Base-by-base conservation (phyloP, 2,329 filamentous ascomycete genomes). In the Chaetomiaceae sp. region DNA sequence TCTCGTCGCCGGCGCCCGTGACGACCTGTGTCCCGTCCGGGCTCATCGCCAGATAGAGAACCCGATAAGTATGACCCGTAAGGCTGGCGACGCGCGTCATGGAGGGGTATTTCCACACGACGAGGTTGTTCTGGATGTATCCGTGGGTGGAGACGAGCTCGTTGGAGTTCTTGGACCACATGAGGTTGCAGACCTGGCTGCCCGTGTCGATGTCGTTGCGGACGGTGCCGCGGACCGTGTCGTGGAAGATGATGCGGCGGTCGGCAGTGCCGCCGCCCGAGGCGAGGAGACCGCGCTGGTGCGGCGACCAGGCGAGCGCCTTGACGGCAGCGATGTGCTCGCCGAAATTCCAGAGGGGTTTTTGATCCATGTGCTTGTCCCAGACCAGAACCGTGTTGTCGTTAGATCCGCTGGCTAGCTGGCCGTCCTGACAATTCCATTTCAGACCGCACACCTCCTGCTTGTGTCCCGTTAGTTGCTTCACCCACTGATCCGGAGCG, bases 371-470 rank as follows among this genome's bases (percentile, higher is more conserved):
- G 52, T 96, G 78, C 66, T 95, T 95, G 63, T 99, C 93, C 93
- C 93, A 99, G 20, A 99, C 90, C 81, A 97, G 93, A 40, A 99
- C 77, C 67, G 97, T 97, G 73, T 99, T 99, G 73, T 99, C 93
- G 68, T 99, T 99, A 5, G 93, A 93, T 44, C 93, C 93, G 49
- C 89, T 95, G 12, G 93, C 93, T 21, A 99, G 78, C 67, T 99
- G 93, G 5, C 90, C 88, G 62, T 96, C 92, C 60, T 97, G 91
- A 51, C 87, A 88, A 63, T 99, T 99, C 93, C 93, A 99, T 62
- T 91, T 91, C 44, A 99, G 73, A 8, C 93, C 93, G 65, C 93
- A 99, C 12, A 99, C 89, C 70, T 99, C 93, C 70, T 99, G 93
- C 68, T 97, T 99, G 69, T 99, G 93, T 7, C 93, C 93, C 7